phyloP scores from a whole-genome alignment of 2,329 filamentous ascomycete species.

The Penicillium palitans region DNA sequence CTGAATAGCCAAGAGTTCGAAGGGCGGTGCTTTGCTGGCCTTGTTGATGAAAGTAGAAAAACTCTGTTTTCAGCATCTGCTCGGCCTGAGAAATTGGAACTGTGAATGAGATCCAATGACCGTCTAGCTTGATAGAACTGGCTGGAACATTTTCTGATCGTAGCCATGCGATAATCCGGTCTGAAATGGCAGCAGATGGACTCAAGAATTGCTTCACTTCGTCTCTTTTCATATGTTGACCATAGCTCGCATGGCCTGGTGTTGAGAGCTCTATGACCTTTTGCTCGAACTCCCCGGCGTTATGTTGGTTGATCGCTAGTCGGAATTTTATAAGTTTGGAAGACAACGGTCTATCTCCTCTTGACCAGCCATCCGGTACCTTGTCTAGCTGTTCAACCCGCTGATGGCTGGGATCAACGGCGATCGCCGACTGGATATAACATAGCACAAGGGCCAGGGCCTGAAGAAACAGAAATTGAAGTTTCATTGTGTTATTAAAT shows the following conservation, averaged over 20 bases:
- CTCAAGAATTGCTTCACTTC: constrained; percentile 58
- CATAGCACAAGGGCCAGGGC: constrained; percentile 16
- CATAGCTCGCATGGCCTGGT: constrained; percentile 60
- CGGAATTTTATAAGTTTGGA: constrained; percentile 50
- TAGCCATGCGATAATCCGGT: constrained; percentile 59
- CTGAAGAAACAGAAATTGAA: not conserved
- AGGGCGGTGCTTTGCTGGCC: constrained; percentile 48
- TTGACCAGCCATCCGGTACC: constrained; percentile 39
- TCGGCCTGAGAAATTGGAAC: constrained; percentile 49
- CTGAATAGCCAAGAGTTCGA: constrained; percentile 61
- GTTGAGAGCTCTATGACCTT: constrained; percentile 62
- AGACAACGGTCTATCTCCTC: constrained; percentile 28
- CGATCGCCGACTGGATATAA: constrained; percentile 2
- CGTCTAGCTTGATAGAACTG: constrained; percentile 50
- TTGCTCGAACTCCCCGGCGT: constrained; percentile 56
- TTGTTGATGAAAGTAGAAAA: constrained; percentile 56
- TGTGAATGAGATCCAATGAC: constrained; percentile 63
- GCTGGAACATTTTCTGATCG: constrained; percentile 50
- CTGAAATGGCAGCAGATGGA: constrained; percentile 51
- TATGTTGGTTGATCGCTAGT: constrained; percentile 53
- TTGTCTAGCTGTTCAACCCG: constrained; percentile 32
- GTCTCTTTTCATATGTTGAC: constrained; percentile 62
- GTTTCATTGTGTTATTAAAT: not conserved
- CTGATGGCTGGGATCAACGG: constrained; percentile 14
- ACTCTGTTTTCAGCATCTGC: constrained; percentile 57